Evolutionary conservation across 257 asterid species (phyloP).

Genomic region (Coffea eugenioides): DNA sequence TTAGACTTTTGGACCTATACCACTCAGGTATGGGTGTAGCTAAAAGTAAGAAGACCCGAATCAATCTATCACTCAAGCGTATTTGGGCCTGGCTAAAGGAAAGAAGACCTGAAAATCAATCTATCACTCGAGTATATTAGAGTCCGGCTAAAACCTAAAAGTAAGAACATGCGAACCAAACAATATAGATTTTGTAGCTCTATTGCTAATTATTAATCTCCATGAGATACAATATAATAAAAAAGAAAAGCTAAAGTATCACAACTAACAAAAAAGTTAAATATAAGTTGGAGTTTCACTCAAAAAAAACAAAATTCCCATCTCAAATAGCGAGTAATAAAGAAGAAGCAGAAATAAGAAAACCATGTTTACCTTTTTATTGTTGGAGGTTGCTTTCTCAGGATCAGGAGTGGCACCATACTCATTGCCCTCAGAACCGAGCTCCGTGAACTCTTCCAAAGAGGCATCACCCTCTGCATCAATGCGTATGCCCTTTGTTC

Average conservation of each 20-base stretch:
- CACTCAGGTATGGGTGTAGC: neutral
- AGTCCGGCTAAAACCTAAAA: neutral
- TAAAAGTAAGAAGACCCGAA: too few relatives aligned
- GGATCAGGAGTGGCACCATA: conserved; percentile 44
- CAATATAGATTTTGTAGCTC: neutral
- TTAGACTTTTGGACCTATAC: neutral
- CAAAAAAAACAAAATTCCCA: too few relatives aligned
- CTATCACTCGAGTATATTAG: neutral
- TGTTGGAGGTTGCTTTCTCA: conserved; percentile 57
- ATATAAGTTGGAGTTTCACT: conserved; percentile 1
- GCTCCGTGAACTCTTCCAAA: conserved; percentile 65
- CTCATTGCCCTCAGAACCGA: conserved; percentile 50
- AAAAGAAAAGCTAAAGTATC: neutral
- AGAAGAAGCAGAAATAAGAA: neutral
- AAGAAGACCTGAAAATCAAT: too few relatives aligned
- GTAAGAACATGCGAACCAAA: too few relatives aligned
- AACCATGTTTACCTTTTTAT: conserved; percentile 61
- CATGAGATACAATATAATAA: neutral
- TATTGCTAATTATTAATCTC: neutral
- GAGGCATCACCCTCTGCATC: conserved; percentile 92
- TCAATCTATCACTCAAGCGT: too few relatives aligned
- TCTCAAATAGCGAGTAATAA: neutral
- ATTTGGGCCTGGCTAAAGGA: neutral
- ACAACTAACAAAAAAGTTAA: neutral
- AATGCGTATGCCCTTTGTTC: conserved; percentile 70